Percentiles rank a stretch among this genome's conserved stretches.
Evolutionary conservation across 495 filamentous ascomycete genomes (phyloP).

Genomic region (Chaetomium cochliodes): DNA sequence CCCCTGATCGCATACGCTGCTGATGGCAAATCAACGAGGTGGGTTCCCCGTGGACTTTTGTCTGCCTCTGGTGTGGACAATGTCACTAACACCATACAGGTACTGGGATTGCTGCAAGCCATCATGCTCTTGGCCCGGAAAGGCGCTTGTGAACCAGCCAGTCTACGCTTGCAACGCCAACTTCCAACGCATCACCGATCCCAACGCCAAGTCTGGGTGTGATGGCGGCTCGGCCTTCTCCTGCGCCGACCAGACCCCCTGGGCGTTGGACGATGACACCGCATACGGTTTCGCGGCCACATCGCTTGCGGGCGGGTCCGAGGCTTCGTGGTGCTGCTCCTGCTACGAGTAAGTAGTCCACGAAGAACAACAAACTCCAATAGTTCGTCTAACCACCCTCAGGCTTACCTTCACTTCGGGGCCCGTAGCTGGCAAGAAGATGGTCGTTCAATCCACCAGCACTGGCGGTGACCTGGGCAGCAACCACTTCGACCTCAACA

Average conservation of each 20-base stretch:
- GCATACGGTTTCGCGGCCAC: conserved; percentile 61
- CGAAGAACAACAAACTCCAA: neutral
- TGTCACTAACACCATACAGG: conserved; percentile 12
- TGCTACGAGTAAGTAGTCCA: conserved; percentile 51
- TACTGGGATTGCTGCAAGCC: conserved; percentile 67
- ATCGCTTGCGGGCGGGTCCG: conserved; percentile 41
- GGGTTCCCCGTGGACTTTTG: neutral
- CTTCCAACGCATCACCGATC: conserved; percentile 44
- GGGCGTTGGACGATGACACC: conserved; percentile 50
- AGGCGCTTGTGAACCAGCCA: conserved; percentile 49
- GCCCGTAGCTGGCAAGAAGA: conserved; percentile 52
- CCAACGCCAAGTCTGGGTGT: conserved; percentile 35
- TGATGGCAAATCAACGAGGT: conserved; percentile 32
- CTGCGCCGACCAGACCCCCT: conserved; percentile 55
- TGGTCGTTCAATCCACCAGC: conserved; percentile 64
- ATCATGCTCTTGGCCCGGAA: conserved; percentile 56
- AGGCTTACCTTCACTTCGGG: conserved; percentile 42
- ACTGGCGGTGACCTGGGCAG: conserved; percentile 56
- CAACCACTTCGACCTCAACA: conserved; percentile 59
- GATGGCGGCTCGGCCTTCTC: conserved; percentile 52
- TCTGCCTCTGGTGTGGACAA: no score
- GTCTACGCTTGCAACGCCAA: conserved; percentile 53
- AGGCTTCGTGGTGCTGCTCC: conserved; percentile 55
- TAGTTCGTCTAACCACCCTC: conserved; percentile 8
- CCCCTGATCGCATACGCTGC: conserved; percentile 29